Conservation (phyloP, 352 stramenopile species). For the Phytophthora parvispora region DNA sequence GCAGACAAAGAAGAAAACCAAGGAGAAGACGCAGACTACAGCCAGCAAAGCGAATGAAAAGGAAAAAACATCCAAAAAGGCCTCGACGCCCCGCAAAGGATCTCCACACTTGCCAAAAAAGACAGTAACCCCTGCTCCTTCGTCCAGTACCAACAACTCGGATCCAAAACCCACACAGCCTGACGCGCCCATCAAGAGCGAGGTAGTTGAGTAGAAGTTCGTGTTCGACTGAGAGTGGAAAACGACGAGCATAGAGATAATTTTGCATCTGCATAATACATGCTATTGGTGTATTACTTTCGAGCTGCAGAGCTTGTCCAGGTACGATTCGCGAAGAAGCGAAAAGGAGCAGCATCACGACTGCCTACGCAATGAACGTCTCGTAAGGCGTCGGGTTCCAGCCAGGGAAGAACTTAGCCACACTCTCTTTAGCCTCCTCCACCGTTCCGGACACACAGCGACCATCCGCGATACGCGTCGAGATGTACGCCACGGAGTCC, state of each 20-base stretch:
- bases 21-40: neutral
- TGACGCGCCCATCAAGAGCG: neutral
- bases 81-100: neutral
- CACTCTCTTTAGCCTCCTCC: conserved; percentile 19
- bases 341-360: too few species aligned
- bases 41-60: neutral
- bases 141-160: conserved; percentile 1
- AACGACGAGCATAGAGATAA: too few species aligned
- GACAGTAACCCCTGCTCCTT: neutral
- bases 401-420: conserved; percentile 35
- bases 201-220: neutral
- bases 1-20: neutral
- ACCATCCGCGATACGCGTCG: conserved; percentile 23
- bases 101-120: neutral
- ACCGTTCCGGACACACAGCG: conserved; percentile 22
- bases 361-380: conserved; percentile 17
- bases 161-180: neutral
- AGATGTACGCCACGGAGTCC: conserved; percentile 28
- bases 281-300: too few species aligned
- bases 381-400: conserved; percentile 38
- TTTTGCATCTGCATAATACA: too few species aligned
- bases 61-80: too few species aligned
- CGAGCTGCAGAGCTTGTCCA: too few species aligned
- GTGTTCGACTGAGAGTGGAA: too few species aligned
- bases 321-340: too few species aligned